These are phyloP conservation scores for Zopfochytrium polystomum DNA, from an alignment of 371 early-diverging fungal genomes.

Conservation along the genomic window DNA sequence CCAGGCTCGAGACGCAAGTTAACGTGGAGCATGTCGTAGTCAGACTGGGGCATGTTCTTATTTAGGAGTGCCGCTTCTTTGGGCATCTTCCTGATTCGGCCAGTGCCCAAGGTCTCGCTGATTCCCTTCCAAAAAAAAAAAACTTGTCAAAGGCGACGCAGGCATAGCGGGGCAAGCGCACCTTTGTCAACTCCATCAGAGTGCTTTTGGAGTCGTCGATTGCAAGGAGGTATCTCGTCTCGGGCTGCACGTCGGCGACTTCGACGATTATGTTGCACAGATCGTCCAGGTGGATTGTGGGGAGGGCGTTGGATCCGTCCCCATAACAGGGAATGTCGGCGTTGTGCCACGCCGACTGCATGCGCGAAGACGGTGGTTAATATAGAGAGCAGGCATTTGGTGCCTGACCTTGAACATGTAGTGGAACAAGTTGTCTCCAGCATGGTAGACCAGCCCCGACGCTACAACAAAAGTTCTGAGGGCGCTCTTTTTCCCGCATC, in stretches of 20 bases:
- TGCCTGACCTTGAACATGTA: slow-evolving; percentile 45
- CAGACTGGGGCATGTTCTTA: slow-evolving; percentile 40
- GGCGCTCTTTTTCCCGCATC: slow-evolving; percentile 46
- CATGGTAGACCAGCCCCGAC: slow-evolving; percentile 50
- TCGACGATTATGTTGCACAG: slow-evolving; percentile 48
- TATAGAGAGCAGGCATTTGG: not conserved
- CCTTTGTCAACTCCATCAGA: slow-evolving; percentile 48
- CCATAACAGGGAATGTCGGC: slow-evolving; percentile 47
- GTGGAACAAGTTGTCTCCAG: slow-evolving; percentile 52
- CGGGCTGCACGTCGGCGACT: slow-evolving; percentile 48
- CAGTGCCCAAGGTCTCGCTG: slow-evolving; percentile 44
- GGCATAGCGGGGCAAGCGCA: not conserved
- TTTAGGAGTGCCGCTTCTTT: slow-evolving; percentile 52
- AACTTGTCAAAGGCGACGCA: not conserved
- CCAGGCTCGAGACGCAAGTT: slow-evolving; percentile 51
- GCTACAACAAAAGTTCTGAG: slow-evolving; percentile 50
- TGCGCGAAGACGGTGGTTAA: not conserved
- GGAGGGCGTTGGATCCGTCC: slow-evolving; percentile 52
- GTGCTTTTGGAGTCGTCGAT: slow-evolving; percentile 52
- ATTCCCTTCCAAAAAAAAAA: slow-evolving; percentile 38
- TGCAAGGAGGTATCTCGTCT: slow-evolving; percentile 47
- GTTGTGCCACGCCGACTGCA: slow-evolving; percentile 51
- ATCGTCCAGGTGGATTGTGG: slow-evolving; percentile 55
- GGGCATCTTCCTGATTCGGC: slow-evolving; percentile 44
- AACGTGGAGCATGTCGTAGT: slow-evolving; percentile 49